Percentiles rank a stretch among this genome's conserved stretches.
These are phyloP conservation scores for Cubamyces lactineus DNA, from an alignment of 768 basidiomycete genomes.

Conservation along the genomic window DNA sequence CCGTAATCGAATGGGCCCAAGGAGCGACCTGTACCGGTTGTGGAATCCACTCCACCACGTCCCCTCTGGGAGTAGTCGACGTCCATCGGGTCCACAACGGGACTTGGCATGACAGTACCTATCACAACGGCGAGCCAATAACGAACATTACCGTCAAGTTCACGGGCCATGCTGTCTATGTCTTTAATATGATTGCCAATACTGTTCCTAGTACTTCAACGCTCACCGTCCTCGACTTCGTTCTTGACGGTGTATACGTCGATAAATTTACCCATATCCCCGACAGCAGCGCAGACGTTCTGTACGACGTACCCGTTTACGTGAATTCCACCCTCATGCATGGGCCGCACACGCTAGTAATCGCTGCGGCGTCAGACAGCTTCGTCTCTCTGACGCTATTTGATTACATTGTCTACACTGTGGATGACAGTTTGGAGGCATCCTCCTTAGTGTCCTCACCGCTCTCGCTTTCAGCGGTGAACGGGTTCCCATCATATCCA, in stretches of 20 bases:
- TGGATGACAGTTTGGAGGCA: not conserved
- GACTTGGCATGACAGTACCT: constrained; percentile 25
- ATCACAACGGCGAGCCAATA: not conserved
- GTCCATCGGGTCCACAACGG: not conserved
- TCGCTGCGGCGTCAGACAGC: not conserved
- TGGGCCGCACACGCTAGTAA: constrained; percentile 11
- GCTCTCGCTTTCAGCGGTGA: too few relatives aligned
- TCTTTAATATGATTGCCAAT: constrained; percentile 17
- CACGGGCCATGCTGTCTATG: constrained; percentile 20
- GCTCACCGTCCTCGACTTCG: constrained; percentile 15
- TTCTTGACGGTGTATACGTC: constrained; percentile 7
- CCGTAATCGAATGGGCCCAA: too few relatives aligned
- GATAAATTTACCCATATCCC: constrained; percentile 1
- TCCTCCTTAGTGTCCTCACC: too few relatives aligned
- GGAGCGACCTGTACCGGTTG: too few relatives aligned
- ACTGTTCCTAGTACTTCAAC: not conserved
- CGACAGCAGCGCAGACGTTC: not conserved
- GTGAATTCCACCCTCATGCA: not conserved
- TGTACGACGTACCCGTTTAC: constrained; percentile 19
- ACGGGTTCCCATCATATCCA: too few relatives aligned
- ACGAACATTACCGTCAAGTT: constrained; percentile 4
- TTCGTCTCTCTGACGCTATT: constrained; percentile 13
- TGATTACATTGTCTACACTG: constrained; percentile 21
- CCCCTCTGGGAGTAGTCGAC: not conserved
- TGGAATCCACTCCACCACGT: too few relatives aligned